phyloP scores from a whole-genome alignment of 2,329 filamentous ascomycete species.

The Calonectria montana region DNA sequence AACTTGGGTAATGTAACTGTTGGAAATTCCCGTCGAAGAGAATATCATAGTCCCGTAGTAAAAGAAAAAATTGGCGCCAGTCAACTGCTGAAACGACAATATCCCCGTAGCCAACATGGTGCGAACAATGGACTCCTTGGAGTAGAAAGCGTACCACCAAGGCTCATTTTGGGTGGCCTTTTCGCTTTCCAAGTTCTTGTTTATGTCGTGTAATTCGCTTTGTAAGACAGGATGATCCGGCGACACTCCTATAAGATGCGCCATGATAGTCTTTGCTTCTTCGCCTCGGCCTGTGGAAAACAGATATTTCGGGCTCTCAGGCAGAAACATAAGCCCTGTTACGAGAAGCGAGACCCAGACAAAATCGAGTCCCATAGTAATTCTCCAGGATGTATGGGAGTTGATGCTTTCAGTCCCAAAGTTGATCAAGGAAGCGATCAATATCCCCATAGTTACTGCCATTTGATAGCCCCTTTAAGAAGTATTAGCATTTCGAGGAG shows the following conservation, averaged over 20 bases:
- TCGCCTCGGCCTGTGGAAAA: neutral
- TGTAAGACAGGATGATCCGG: neutral
- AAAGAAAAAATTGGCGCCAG: conserved; percentile 1
- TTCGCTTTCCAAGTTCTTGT: neutral
- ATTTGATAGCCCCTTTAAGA: neutral
- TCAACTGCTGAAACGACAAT: neutral
- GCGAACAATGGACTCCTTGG: neutral
- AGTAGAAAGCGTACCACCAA: neutral
- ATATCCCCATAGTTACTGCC: neutral
- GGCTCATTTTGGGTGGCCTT: neutral
- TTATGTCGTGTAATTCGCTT: neutral
- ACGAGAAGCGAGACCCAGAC: neutral
- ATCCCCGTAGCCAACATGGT: neutral
- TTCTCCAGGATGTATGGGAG: neutral
- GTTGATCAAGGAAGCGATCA: neutral
- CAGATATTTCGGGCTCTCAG: neutral
- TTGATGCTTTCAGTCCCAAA: neutral
- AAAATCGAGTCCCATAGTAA: neutral
- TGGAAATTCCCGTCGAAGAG: neutral
- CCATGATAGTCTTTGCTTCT: neutral
- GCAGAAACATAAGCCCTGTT: neutral
- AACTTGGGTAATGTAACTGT: neutral
- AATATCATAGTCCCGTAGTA: neutral
- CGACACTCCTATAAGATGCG: neutral
- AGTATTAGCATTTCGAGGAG: neutral